phyloP scores from a whole-genome alignment of 371 early-diverging fungal genomes.

The Chytridium lagenaria region DNA sequence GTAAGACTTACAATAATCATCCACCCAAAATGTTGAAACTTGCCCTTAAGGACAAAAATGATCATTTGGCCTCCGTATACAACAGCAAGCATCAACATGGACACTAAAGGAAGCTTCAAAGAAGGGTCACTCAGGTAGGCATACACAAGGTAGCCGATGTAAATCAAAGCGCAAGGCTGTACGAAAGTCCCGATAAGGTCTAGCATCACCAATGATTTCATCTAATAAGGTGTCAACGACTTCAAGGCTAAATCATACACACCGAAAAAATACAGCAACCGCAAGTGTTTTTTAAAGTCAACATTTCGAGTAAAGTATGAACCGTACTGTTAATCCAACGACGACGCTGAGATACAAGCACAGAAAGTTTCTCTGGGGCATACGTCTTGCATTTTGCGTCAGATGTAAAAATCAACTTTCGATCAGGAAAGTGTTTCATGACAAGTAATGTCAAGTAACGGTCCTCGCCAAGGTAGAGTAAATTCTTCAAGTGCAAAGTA shows the following conservation, averaged over 20 bases:
- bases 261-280: conserved; percentile 94
- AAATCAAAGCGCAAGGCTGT: conserved; percentile 66
- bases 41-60: conserved; percentile 51
- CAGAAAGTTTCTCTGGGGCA: conserved; percentile 93
- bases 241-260: conserved; percentile 63
- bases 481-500: conserved; percentile 82
- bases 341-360: conserved; percentile 85
- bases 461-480: conserved; percentile 58
- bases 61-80: conserved; percentile 59
- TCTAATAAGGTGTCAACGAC: too few species aligned
- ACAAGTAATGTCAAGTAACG: conserved; percentile 68
- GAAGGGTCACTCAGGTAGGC: conserved; percentile 49
- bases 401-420: conserved; percentile 94
- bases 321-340: conserved; percentile 99
- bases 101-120: conserved; percentile 38
- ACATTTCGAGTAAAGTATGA: conserved; percentile 91
- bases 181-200: conserved; percentile 75
- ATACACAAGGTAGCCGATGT: conserved; percentile 70
- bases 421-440: conserved; percentile 69
- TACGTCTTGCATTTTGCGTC: conserved; percentile 83
- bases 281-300: conserved; percentile 82
- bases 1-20: conserved; percentile 48
- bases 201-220: conserved; percentile 74
- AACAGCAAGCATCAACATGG: conserved; percentile 48
- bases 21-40: conserved; percentile 57